Evolutionary conservation across 495 filamentous ascomycete genomes (phyloP), one percentile per base, ranked within the genome.

Genomic region (Penicillium roqueforti): DNA sequence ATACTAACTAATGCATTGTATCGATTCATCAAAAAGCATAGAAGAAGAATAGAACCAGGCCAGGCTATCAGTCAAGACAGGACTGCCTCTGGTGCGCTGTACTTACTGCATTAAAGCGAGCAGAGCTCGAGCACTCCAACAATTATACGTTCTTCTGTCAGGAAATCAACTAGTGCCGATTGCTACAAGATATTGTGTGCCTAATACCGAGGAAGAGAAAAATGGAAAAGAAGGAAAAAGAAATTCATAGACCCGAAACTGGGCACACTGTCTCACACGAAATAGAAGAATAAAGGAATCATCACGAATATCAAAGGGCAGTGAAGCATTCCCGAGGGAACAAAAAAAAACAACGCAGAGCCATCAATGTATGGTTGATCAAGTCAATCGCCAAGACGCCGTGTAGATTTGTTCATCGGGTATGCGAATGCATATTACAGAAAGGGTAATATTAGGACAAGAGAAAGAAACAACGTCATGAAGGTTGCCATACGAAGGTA

Each of bases 371-470:
- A 37, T 31, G 22, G n/a, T 32, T 26, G 47, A 32, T 20, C 20
- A 29, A 42, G 1, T 14, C 40, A 46, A 42, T 59, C 52, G 53
- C 56, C 56, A 38, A 55, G 44, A 62, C 59, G 53, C 59, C 59
- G 8, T 55, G 22, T 40, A 51, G 20, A 37, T 43, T 51, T 58
- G 47, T 20, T 32, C 20, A 19, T 48, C 46, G 44, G 51, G 54
- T 55, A 50, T 39, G 48, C 46, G 37, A 16, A 40, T 45, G 44
- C 55, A 62, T 51, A 52, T 52, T 58, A 62, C 56, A 65, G 20
- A 41, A 39, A 29, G 20, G 26, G 23, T 25, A 47, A 14, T n/a
- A 47, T 28, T 36, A 26, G 46, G 26, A 34, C 37, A 46, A 22
- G 29, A 48, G 26, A 41, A 47, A 55, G 22, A 28, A 42, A 37